Evolutionary conservation across 1,139 yeast species (phyloP), one percentile per base, ranked within the genome.

Genomic region (Insectozyma bohioensis): DNA sequence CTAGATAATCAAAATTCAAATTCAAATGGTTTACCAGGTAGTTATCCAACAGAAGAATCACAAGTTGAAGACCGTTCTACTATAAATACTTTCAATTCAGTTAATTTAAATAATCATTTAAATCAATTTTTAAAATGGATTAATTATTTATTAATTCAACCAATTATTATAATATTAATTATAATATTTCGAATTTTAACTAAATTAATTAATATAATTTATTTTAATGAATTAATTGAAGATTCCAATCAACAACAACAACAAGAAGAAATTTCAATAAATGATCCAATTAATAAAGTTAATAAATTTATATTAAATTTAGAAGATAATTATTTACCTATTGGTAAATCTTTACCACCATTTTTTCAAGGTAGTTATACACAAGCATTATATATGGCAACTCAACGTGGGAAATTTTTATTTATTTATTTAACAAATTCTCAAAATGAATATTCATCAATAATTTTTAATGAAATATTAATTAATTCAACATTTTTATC

Each of bases 311-410:
- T 61, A 6, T 51, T 67, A 18, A 61, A 53, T 26, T 43, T 66
- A 25, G 72, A 66, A 38, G 71, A 66, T 28, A 61, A 50, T 35
- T 44, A 63, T 24, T 5, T 35, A 30, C 20, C 33, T 20, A 12
- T 22, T 6, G 5, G 26, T 12, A 15, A 21, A 8, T 15, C 30
- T 6, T 47, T 67, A 31, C 75, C 74, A 1, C 69, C 72, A 7
- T 82, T 84, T 45, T 74, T 71, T 42, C 78, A 80, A 48, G 90
- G 92, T 9, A 82, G 94, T 29, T 85, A 85, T 54, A 75, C 88
- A 1, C 80, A 82, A 43, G 95, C 95, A 2, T 61, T 84, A 35
- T 79, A 71, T 47, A 63, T 70, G 54, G 84, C 92, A 12, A 83
- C 84, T 39, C 63, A 71, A 26, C 71, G 84, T 34, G 80, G 81